Percentiles rank a stretch among this genome's conserved stretches.
Evolutionary conservation across 257 asterid genomes (phyloP).

Genomic region (Ballota nigra): DNA sequence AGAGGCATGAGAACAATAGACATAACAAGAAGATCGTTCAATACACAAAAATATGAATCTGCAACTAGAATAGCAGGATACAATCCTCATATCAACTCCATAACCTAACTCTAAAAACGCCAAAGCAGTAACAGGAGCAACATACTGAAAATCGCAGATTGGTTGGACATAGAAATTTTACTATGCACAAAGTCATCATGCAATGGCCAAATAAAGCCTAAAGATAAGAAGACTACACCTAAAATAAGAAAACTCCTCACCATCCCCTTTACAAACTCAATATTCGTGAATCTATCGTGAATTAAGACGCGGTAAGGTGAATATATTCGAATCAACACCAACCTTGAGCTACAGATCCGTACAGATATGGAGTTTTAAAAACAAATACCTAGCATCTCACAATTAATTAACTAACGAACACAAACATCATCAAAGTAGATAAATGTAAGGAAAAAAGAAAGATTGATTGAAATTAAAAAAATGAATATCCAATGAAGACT

Average conservation of each 20-base stretch:
- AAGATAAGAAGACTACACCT: background rate
- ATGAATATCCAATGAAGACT: constrained; percentile 12
- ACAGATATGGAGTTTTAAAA: background rate
- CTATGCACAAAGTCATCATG: constrained; percentile 1
- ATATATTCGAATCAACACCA: background rate
- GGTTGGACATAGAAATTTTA: background rate
- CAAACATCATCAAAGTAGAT: background rate
- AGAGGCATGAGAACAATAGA: constrained; percentile 8
- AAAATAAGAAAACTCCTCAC: background rate
- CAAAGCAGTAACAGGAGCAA: constrained; percentile 4
- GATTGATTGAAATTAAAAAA: background rate
- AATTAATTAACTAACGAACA: constrained; percentile 7
- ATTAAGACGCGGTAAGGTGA: constrained; percentile 7
- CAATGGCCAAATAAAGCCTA: background rate
- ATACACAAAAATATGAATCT: constrained; percentile 1
- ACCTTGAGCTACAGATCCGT: constrained; percentile 29
- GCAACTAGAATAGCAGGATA: background rate
- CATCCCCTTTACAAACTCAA: background rate
- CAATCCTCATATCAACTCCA: background rate
- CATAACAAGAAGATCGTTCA: background rate
- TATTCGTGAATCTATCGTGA: background rate
- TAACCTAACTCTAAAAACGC: background rate
- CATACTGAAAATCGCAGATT: background rate
- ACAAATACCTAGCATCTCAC: constrained; percentile 9
- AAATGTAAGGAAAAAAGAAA: background rate